Conservation (phyloP, 2,329 filamentous ascomycete genomes). For the Paecilomyces niveus region DNA sequence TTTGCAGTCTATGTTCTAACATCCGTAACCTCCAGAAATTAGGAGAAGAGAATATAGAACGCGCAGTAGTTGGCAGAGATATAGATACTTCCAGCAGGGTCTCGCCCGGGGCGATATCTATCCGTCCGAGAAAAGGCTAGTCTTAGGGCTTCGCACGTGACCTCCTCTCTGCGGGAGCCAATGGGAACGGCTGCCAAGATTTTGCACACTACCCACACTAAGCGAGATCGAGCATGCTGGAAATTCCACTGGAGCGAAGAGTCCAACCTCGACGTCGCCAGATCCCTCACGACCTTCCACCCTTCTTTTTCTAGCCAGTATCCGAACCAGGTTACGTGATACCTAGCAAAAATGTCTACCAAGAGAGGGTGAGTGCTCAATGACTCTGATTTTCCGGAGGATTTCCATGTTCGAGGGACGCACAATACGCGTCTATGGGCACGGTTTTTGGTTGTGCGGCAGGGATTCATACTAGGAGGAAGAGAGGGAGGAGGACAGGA, state of each 20-base stretch:
- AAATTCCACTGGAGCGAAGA: constrained; percentile 22
- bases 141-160: constrained; percentile 28
- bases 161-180: constrained; percentile 11
- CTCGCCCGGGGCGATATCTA: background rate
- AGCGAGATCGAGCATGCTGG: constrained; percentile 29
- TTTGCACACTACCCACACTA: constrained; percentile 37
- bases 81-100: background rate
- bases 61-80: no score
- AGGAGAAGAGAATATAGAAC: no score
- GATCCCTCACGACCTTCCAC: constrained; percentile 20
- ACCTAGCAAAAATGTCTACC: constrained; percentile 41
- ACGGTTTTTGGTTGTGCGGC: background rate
- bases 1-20: background rate
- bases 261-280: constrained; percentile 20
- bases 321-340: constrained; percentile 32
- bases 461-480: background rate
- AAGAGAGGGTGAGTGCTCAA: constrained; percentile 41
- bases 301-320: constrained; percentile 26
- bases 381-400: constrained; percentile 2
- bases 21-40: background rate
- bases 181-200: constrained; percentile 31
- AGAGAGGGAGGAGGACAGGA: constrained; percentile 1
- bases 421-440: background rate
- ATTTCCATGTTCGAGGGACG: background rate
- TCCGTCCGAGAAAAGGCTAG: constrained; percentile 19